phyloP scores from a whole-genome alignment of 129 eudicot genomes.

The Ambrosia artemisiifolia region DNA sequence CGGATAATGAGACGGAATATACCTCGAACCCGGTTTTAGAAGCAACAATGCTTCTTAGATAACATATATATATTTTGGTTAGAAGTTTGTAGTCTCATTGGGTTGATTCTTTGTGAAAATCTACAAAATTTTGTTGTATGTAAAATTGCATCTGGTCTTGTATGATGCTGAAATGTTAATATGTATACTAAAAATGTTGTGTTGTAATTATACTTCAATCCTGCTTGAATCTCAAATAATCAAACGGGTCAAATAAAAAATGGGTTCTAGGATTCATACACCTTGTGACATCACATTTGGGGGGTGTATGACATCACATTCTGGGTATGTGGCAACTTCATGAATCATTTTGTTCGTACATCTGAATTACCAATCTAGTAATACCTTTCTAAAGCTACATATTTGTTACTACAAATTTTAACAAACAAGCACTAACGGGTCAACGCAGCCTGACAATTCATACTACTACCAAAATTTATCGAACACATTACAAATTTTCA shows the following conservation, averaged over 20 bases:
- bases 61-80: slow-evolving; percentile 29
- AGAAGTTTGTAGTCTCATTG: slow-evolving; percentile 28
- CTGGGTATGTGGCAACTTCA: too few relatives aligned
- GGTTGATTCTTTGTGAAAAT: slow-evolving; percentile 38
- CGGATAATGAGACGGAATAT: slow-evolving; percentile 26
- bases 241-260: neutral
- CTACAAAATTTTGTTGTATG: slow-evolving; percentile 11
- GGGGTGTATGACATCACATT: too few relatives aligned
- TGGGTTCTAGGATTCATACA: neutral
- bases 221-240: neutral
- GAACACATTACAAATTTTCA: too few relatives aligned
- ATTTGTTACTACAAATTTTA: too few relatives aligned
- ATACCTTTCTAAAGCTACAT: too few relatives aligned
- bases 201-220: neutral
- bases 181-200: neutral
- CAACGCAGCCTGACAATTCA: neutral
- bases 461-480: too few relatives aligned
- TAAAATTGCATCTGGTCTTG: slow-evolving; percentile 17
- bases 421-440: neutral
- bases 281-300: too few relatives aligned
- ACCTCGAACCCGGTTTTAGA: slow-evolving; percentile 28
- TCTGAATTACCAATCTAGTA: too few relatives aligned
- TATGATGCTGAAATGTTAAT: slow-evolving; percentile 13
- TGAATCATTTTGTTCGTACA: too few relatives aligned
- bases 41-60: slow-evolving; percentile 41